phyloP scores from a whole-genome alignment of 345 rosid species.

The Raphanus raphanistrum region DNA sequence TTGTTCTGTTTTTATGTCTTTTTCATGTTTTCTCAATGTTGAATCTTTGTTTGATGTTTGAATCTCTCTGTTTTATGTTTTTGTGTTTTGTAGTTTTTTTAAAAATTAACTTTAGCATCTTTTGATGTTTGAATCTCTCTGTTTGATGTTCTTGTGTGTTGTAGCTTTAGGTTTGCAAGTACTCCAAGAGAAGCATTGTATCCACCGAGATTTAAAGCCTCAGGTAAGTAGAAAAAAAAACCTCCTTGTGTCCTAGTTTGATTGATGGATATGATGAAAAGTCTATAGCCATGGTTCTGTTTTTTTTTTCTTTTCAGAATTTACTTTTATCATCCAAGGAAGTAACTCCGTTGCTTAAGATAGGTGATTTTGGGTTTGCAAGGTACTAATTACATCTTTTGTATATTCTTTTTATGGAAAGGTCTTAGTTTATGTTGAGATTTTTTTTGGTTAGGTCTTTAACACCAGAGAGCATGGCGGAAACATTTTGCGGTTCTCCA shows the following conservation, averaged over 20 bases:
- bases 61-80: background rate
- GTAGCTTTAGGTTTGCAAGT: constrained; percentile 85
- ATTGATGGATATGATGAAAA: background rate
- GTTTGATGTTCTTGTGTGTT: constrained; percentile 5
- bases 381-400: constrained; percentile 41
- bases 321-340: constrained; percentile 62
- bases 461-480: constrained; percentile 66
- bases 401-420: background rate
- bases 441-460: constrained; percentile 49
- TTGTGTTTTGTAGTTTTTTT: constrained; percentile 58
- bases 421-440: constrained; percentile 15
- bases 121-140: constrained; percentile 2
- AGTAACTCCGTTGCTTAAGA: constrained; percentile 59
- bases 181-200: constrained; percentile 75
- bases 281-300: background rate
- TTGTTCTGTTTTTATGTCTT: no score
- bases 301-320: constrained; percentile 48
- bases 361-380: constrained; percentile 92
- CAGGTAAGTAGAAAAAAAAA: constrained; percentile 45
- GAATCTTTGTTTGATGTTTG: constrained; percentile 1
- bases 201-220: constrained; percentile 85
- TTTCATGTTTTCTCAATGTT: no score
- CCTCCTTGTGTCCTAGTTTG: background rate
- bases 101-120: background rate
- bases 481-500: constrained; percentile 81